These are phyloP conservation scores for Aleurites moluccanus DNA, from an alignment of 441 rosid species.

Conservation along the genomic window DNA sequence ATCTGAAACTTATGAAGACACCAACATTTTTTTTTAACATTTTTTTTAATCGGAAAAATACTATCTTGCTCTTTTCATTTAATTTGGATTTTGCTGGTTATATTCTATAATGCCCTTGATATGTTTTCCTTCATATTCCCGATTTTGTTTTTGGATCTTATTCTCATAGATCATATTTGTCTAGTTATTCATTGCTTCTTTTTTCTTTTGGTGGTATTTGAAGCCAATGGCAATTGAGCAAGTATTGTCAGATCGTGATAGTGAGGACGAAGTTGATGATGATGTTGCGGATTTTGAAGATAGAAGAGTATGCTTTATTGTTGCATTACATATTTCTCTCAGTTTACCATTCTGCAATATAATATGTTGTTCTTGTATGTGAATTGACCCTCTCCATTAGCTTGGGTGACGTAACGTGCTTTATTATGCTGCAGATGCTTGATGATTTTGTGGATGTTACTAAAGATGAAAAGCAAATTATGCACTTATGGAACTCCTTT, in stretches of 20 bases:
- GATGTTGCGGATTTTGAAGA: constrained; percentile 99
- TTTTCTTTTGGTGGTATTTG: constrained; percentile 23
- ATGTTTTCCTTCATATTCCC: background rate
- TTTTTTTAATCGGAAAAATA: background rate
- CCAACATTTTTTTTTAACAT: background rate
- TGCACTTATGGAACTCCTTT: constrained; percentile 99
- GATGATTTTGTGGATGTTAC: constrained; percentile 99
- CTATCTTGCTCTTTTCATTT: background rate
- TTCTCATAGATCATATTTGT: background rate
- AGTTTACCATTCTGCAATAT: background rate
- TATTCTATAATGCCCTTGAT: background rate
- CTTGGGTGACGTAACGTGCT: constrained; percentile 13
- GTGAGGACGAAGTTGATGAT: constrained; percentile 98
- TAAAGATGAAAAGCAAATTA: constrained; percentile 91
- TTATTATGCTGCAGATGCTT: constrained; percentile 70
- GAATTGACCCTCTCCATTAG: background rate
- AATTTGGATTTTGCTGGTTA: background rate
- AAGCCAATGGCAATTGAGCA: constrained; percentile 94
- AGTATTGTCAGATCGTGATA: constrained; percentile 86
- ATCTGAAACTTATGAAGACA: background rate
- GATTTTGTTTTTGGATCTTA: background rate
- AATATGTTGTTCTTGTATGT: background rate
- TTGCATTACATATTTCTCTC: constrained; percentile 5
- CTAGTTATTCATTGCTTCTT: background rate
- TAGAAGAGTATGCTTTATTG: constrained; percentile 65